These are phyloP conservation scores for Glycine soja DNA, from an alignment of 306 rosid species.

Conservation along the genomic window DNA sequence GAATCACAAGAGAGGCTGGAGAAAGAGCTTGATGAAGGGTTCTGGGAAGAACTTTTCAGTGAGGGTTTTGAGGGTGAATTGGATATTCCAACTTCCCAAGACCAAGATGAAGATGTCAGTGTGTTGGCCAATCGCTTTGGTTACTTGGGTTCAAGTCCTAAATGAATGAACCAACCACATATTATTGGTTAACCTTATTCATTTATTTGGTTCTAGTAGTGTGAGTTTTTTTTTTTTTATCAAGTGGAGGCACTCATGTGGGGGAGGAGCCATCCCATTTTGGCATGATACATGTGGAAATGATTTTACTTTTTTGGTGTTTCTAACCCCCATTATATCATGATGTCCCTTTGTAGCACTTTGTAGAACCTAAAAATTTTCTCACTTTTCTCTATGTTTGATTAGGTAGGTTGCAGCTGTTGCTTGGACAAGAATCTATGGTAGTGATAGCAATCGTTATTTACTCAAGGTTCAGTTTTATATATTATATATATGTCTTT, in stretches of 20 bases:
- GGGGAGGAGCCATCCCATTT: slow-evolving; percentile 38
- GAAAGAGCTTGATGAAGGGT: slow-evolving; percentile 74
- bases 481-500: too few relatives aligned
- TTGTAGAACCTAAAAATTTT: slow-evolving; percentile 27
- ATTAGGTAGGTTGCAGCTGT: slow-evolving; percentile 78
- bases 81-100: slow-evolving; percentile 46
- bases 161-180: slow-evolving; percentile 45
- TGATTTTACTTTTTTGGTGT: slow-evolving; percentile 51
- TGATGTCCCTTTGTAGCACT: slow-evolving; percentile 45
- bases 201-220: slow-evolving; percentile 31
- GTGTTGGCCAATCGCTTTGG: slow-evolving; percentile 64
- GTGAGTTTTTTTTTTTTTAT: slow-evolving; percentile 7
- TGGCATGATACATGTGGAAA: slow-evolving; percentile 52
- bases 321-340: slow-evolving; percentile 59
- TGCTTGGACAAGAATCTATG: slow-evolving; percentile 66
- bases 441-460: slow-evolving; percentile 47
- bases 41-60: slow-evolving; percentile 65
- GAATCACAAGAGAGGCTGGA: slow-evolving; percentile 60
- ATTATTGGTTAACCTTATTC: slow-evolving; percentile 24
- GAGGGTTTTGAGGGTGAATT: slow-evolving; percentile 62
- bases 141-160: slow-evolving; percentile 68
- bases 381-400: slow-evolving; percentile 58
- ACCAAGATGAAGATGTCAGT: slow-evolving; percentile 45
- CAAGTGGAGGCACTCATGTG: slow-evolving; percentile 13
- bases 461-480: slow-evolving; percentile 55